Conservation (phyloP, 2,329 filamentous ascomycete species). For the Pseudocercospora macadamiae region DNA sequence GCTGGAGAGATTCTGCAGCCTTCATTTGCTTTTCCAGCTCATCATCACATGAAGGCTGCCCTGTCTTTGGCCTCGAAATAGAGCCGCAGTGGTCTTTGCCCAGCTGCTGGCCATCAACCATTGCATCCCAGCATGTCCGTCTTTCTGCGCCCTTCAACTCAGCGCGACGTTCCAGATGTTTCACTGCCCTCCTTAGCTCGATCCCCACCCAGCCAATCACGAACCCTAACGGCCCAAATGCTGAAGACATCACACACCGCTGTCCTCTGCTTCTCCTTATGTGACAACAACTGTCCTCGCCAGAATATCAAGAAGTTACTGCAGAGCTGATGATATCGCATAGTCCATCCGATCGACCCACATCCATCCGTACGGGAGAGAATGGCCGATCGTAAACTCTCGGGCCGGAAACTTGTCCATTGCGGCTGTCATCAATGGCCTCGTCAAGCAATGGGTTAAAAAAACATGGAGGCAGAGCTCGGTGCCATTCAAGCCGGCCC, state of each 20-base stretch:
- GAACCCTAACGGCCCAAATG: too few species aligned
- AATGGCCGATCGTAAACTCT: too few species aligned
- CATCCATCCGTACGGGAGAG: too few species aligned
- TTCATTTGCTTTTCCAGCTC: neutral
- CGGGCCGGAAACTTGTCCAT: too few species aligned
- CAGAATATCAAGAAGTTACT: too few species aligned
- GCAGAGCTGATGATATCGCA: too few species aligned
- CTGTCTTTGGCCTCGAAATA: neutral
- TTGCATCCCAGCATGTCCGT: neutral
- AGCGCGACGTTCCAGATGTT: neutral
- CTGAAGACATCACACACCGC: too few species aligned
- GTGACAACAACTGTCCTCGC: neutral
- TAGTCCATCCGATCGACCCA: too few species aligned
- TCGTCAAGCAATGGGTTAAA: too few species aligned
- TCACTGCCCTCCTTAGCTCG: neutral
- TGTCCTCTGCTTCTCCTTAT: neutral
- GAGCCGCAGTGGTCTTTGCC: neutral
- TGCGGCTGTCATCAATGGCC: too few species aligned
- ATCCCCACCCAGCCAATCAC: neutral
- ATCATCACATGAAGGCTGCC: neutral
- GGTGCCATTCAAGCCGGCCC: too few species aligned
- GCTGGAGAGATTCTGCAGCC: neutral
- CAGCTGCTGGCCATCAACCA: neutral
- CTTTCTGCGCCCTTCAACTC: neutral
- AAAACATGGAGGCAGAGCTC: too few species aligned